A percentile compares a stretch with the other conserved stretches of the same genome.
Conservation (phyloP, 108 stramenopile species). For the Cyclotella baltica region DNA sequence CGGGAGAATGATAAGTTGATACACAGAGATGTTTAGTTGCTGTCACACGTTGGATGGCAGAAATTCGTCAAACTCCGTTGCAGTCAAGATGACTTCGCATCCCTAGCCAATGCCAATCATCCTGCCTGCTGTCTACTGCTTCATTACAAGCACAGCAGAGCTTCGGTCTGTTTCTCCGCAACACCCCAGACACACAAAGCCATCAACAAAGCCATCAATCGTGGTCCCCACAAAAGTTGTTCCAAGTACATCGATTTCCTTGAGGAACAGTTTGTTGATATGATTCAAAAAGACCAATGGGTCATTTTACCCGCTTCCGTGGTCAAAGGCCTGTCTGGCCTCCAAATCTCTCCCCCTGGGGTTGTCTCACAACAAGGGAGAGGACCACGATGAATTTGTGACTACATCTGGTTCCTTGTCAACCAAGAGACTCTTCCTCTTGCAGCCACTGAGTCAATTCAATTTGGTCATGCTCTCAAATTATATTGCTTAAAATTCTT, state of each 20-base stretch:
- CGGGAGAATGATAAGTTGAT: constrained; percentile 10
- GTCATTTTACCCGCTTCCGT: constrained; percentile 15
- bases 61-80: constrained; percentile 6
- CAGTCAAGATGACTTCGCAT: neutral
- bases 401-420: constrained; percentile 33
- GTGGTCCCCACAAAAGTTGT: constrained; percentile 37
- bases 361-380: constrained; percentile 26
- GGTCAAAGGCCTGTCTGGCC: neutral
- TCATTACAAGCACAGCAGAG: constrained; percentile 1
- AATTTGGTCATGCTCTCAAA: constrained; percentile 47
- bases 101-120: constrained; percentile 5
- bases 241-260: constrained; percentile 18
- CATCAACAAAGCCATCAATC: constrained; percentile 8
- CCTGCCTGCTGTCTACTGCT: constrained; percentile 10
- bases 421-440: constrained; percentile 43
- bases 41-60: constrained; percentile 8
- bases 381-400: constrained; percentile 30
- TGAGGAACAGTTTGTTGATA: constrained; percentile 10
- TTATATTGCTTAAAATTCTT: constrained; percentile 20
- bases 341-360: constrained; percentile 21
- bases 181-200: constrained; percentile 12
- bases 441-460: constrained; percentile 41
- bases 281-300: constrained; percentile 16
- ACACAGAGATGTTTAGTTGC: constrained; percentile 10
- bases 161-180: neutral